Base-by-base conservation (phyloP, 1,139 yeast species). In the Magnusiomyces paraingens region DNA sequence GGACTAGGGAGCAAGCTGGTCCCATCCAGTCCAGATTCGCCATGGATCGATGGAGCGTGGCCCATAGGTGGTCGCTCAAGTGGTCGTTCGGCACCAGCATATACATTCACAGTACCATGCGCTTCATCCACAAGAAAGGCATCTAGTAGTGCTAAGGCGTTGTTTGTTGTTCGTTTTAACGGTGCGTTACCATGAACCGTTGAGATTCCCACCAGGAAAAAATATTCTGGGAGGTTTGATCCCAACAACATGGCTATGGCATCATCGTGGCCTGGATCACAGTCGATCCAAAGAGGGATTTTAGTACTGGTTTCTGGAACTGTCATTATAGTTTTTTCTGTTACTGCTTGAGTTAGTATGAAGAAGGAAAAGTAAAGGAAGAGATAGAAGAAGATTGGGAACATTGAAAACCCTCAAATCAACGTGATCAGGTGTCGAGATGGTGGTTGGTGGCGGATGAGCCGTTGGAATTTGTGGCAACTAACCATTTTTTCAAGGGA, bases 181-280 rank as follows among this genome's bases (percentile, higher is more conserved):
- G 89, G 77, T 0, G 93, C 83, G 63, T 87, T 87, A 1, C 97
- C 97, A 64, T 83, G 86, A 6, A 86, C 87, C 0, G 96, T 85
- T 18, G 95, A 84, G 32, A 89, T 77, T 1, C 95, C 96, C 2
- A 85, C 66, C 10, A 89, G 70, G 11, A 81, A 66, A 65, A 83
- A 80, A 43, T 75, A 70, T 0, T 35, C 26, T 2, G 86, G 86
- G 58, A 81, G 77, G 64, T 77, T 81, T 3, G 81, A 71, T 0
- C 87, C 80, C 42, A 89, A 62, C 18, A 86, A 71, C 6, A 89
- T 74, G 10, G 95, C 96, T 52, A 87, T 79, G 1, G 89, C 86
- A 64, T 89, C 97, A 66, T 89, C 96, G 63, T 86, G 93, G 1
- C 96, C 96, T 0, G 96, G 95, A 66, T 89, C 96, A 66, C 96